Conservation (phyloP, 257 asterid species). For the Knoxia roxburghii region DNA sequence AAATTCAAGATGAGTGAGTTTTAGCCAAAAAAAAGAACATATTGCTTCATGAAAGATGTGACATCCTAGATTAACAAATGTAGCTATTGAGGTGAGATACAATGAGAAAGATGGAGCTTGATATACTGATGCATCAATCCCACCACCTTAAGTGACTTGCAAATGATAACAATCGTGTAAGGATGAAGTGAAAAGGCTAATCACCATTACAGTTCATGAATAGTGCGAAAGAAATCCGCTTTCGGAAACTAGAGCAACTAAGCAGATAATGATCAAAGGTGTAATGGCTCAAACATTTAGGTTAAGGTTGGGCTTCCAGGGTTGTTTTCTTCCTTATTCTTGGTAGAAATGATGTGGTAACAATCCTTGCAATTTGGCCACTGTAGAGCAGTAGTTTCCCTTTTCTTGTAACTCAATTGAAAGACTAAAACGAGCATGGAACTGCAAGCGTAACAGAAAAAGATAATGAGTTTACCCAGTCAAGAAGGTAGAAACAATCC, state of each 20-base stretch:
- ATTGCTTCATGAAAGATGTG: too few species aligned
- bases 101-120: too few species aligned
- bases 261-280: neutral
- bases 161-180: neutral
- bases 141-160: neutral
- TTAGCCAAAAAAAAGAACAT: neutral
- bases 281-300: neutral
- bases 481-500: constrained; percentile 20
- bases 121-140: too few species aligned
- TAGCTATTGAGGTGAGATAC: too few species aligned
- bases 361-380: too few species aligned
- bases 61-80: too few species aligned
- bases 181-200: neutral
- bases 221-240: too few species aligned
- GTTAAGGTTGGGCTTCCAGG: neutral
- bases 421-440: neutral
- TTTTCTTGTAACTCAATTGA: too few species aligned
- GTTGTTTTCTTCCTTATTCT: neutral
- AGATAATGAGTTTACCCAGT: constrained; percentile 22
- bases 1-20: neutral
- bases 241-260: neutral
- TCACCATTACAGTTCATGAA: too few species aligned
- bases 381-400: too few species aligned
- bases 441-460: neutral
- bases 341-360: too few species aligned